Conservation (phyloP, 495 filamentous ascomycete genomes). For the Penicillium longicatenatum region DNA sequence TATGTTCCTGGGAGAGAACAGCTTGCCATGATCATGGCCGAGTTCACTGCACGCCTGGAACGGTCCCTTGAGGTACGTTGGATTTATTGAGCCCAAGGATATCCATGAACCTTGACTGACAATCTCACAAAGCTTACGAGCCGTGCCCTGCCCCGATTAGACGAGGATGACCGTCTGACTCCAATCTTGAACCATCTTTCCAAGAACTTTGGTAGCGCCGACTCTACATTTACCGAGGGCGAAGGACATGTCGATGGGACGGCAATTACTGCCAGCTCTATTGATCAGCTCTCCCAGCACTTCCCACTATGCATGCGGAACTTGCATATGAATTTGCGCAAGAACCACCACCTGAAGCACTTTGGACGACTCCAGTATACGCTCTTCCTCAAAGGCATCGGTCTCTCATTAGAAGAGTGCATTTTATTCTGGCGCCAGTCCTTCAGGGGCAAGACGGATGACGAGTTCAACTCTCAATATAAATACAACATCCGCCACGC, state of each 20-base stretch:
- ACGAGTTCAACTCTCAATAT: slow-evolving; percentile 93
- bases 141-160: slow-evolving; percentile 84
- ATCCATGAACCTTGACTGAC: background rate
- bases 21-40: slow-evolving; percentile 81
- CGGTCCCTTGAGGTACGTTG: slow-evolving; percentile 72
- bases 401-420: slow-evolving; percentile 85
- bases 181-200: slow-evolving; percentile 92
- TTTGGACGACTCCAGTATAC: slow-evolving; percentile 94
- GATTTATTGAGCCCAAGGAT: background rate
- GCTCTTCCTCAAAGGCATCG: slow-evolving; percentile 96
- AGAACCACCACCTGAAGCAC: slow-evolving; percentile 88
- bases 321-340: slow-evolving; percentile 78
- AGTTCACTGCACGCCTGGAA: slow-evolving; percentile 78
- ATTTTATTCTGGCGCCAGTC: slow-evolving; percentile 90
- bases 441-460: slow-evolving; percentile 85
- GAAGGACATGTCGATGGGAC: slow-evolving; percentile 62
- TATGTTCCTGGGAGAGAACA: slow-evolving; percentile 90
- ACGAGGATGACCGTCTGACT: slow-evolving; percentile 94
- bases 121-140: slow-evolving; percentile 65
- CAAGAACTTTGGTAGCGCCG: slow-evolving; percentile 89
- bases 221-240: slow-evolving; percentile 68
- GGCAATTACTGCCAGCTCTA: slow-evolving; percentile 73
- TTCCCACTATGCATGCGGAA: slow-evolving; percentile 96
- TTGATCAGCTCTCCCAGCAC: slow-evolving; percentile 80
- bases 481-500: slow-evolving; percentile 92